Evolutionary conservation across 306 rosid genomes (phyloP).

Genomic region (Leucaena leucocephala): DNA sequence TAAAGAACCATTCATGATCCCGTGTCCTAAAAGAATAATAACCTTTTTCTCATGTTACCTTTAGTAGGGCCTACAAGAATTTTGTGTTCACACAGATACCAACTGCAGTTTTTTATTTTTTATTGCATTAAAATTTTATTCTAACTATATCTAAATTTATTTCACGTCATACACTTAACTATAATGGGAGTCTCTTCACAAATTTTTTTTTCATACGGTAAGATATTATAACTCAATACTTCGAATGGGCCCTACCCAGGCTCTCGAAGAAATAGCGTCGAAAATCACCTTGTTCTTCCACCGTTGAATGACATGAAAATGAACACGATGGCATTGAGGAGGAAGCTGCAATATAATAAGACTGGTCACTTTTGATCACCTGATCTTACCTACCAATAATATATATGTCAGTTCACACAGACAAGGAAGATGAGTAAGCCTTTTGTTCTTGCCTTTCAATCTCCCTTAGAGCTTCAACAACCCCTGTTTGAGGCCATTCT

Average conservation of each 20-base stretch:
- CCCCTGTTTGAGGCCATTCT: constrained; percentile 11
- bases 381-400: neutral
- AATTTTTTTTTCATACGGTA: too few relatives aligned
- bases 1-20: neutral
- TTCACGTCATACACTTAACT: too few relatives aligned
- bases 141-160: too few relatives aligned
- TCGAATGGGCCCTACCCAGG: neutral
- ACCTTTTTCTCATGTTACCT: neutral
- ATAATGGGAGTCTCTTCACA: too few relatives aligned
- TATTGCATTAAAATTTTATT: too few relatives aligned
- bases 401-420: neutral
- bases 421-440: constrained; percentile 6
- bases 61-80: neutral
- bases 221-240: neutral
- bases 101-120: too few relatives aligned
- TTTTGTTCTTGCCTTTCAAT: neutral
- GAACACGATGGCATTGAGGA: neutral
- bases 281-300: neutral
- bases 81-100: neutral
- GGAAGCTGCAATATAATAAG: neutral
- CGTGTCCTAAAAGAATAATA: neutral
- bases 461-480: constrained; percentile 2
- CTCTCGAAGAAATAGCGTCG: neutral
- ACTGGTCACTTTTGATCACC: neutral
- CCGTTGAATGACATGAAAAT: neutral